A percentile compares a stretch with the other conserved stretches of the same genome.
Conservation (phyloP, 768 basidiomycete genomes). For the Wakefieldia striispora region DNA sequence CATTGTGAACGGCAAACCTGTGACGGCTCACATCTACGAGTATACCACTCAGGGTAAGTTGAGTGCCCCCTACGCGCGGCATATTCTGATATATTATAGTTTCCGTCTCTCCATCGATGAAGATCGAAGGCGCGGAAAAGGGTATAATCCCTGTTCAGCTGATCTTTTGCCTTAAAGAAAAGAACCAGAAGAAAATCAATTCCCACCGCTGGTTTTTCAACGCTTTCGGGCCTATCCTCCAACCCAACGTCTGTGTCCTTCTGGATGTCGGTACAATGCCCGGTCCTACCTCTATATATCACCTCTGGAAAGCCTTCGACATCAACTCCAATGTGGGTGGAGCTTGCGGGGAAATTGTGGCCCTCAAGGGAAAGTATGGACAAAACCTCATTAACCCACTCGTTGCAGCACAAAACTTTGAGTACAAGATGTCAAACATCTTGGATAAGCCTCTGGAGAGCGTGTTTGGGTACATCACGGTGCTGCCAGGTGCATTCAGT, state of each 20-base stretch:
- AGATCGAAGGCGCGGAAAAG: constrained; percentile 75
- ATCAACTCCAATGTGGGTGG: constrained; percentile 89
- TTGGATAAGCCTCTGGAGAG: constrained; percentile 89
- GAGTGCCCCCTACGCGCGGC: not conserved
- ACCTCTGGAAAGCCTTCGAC: constrained; percentile 93
- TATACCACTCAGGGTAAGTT: constrained; percentile 83
- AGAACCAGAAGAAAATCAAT: constrained; percentile 96
- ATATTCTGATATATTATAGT: constrained; percentile 43
- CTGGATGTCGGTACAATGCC: constrained; percentile 88
- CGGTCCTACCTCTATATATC: constrained; percentile 85
- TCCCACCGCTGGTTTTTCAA: constrained; percentile 96
- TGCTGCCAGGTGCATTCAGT: constrained; percentile 89
- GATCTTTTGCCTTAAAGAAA: constrained; percentile 89
- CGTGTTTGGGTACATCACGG: constrained; percentile 92
- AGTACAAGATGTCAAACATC: constrained; percentile 94
- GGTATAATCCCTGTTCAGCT: constrained; percentile 88
- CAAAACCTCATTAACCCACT: constrained; percentile 79
- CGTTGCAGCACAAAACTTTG: constrained; percentile 90
- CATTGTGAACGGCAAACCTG: constrained; percentile 76
- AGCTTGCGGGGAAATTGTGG: constrained; percentile 95
- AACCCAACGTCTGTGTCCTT: constrained; percentile 89
- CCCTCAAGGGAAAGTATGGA: constrained; percentile 83
- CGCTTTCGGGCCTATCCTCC: constrained; percentile 76
- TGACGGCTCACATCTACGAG: constrained; percentile 89
- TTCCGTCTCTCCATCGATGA: constrained; percentile 76